Conservation (phyloP, 768 basidiomycete genomes). For the Hygrophorus pudorinus region DNA sequence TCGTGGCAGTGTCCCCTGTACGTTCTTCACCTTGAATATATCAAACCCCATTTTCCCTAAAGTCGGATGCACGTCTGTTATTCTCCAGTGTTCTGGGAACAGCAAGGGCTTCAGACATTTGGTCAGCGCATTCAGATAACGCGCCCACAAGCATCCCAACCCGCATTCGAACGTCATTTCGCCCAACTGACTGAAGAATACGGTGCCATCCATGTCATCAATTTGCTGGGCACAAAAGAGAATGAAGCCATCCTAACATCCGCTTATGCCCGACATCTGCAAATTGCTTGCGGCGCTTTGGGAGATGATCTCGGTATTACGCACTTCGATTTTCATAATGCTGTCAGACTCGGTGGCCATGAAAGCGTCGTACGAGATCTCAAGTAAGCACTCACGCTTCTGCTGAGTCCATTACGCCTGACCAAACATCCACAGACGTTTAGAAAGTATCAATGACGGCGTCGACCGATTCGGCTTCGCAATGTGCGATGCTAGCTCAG, state of each 20-base stretch:
- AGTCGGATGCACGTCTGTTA: conserved; percentile 1
- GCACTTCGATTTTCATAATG: conserved; percentile 90
- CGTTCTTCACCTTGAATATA: conserved; percentile 25
- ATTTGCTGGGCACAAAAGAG: conserved; percentile 86
- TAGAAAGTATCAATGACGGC: conserved; percentile 48
- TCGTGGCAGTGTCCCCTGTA: conserved; percentile 91
- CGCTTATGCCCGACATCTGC: conserved; percentile 77
- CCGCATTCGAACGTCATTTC: conserved; percentile 94
- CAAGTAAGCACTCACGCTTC: conserved; percentile 27
- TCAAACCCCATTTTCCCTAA: conserved; percentile 10
- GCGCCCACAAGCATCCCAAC: conserved; percentile 90
- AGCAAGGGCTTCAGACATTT: conserved; percentile 91
- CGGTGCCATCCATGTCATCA: conserved; percentile 76
- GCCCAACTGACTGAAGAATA: conserved; percentile 82
- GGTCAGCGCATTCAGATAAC: conserved; percentile 93
- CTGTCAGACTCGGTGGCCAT: conserved; percentile 73
- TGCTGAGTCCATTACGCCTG: not conserved
- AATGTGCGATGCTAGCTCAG: conserved; percentile 55
- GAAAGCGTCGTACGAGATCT: conserved; percentile 76
- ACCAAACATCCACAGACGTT: conserved; percentile 30
- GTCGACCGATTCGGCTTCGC: conserved; percentile 82
- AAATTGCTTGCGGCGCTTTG: conserved; percentile 48
- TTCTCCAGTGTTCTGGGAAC: conserved; percentile 90
- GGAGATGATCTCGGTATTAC: conserved; percentile 70
- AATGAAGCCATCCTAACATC: conserved; percentile 79